phyloP scores from a whole-genome alignment of 1,284 basidiomycete species.

The Cerioporus squamosus region DNA sequence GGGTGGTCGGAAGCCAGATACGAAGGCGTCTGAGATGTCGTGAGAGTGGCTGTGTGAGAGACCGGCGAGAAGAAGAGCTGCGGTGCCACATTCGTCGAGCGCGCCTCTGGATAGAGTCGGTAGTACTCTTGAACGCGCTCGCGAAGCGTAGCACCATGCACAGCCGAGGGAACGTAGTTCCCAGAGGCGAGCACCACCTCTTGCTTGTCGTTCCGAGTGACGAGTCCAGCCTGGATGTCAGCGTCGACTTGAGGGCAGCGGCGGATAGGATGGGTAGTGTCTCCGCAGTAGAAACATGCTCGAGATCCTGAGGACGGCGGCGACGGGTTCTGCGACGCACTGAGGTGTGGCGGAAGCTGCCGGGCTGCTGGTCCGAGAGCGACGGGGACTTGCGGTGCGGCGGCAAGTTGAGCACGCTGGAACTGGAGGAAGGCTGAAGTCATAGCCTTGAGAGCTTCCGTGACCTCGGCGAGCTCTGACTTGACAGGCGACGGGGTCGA shows the following conservation, averaged over 20 bases:
- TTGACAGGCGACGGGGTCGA: too few relatives aligned
- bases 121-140: constrained; percentile 9
- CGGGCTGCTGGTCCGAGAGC: too few relatives aligned
- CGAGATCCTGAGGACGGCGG: background rate
- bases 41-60: background rate
- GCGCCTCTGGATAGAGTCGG: background rate
- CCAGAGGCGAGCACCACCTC: constrained; percentile 13
- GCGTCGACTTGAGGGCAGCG: constrained; percentile 5
- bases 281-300: constrained; percentile 7
- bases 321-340: background rate
- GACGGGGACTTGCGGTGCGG: background rate
- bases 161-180: background rate
- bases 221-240: constrained; percentile 5
- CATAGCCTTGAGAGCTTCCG: too few relatives aligned
- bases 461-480: too few relatives aligned
- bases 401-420: background rate
- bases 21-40: background rate
- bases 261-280: background rate
- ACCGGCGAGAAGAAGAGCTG: constrained; percentile 8
- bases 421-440: background rate
- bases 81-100: background rate
- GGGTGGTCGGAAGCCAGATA: too few relatives aligned
- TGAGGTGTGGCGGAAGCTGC: background rate
- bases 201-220: background rate
- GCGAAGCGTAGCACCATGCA: background rate